phyloP scores from a whole-genome alignment of 768 basidiomycete species.

The Tricholoma matsutake region DNA sequence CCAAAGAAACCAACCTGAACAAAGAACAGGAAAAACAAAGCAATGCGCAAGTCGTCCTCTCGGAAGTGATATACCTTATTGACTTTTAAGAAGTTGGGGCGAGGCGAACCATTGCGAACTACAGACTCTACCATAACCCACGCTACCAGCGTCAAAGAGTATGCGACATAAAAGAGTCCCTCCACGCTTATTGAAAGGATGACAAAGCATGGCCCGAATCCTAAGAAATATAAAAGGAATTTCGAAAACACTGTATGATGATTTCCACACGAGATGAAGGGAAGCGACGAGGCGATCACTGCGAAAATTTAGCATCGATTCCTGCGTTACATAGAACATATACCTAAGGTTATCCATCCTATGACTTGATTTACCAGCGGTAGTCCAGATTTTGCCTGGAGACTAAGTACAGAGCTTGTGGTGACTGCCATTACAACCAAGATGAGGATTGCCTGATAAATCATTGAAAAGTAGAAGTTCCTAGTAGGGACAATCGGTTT shows the following conservation, averaged over 20 bases:
- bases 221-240: slow-evolving; percentile 61
- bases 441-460: slow-evolving; percentile 43
- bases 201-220: slow-evolving; percentile 73
- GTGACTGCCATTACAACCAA: slow-evolving; percentile 50
- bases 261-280: slow-evolving; percentile 39
- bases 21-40: slow-evolving; percentile 81
- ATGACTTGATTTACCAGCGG: slow-evolving; percentile 54
- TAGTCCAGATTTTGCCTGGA: slow-evolving; percentile 66
- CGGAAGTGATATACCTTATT: slow-evolving; percentile 41
- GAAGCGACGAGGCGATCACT: slow-evolving; percentile 51
- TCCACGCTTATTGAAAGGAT: slow-evolving; percentile 82
- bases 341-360: slow-evolving; percentile 69
- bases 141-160: slow-evolving; percentile 53
- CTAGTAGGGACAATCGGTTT: background rate
- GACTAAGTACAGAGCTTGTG: slow-evolving; percentile 49
- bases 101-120: slow-evolving; percentile 12
- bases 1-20: slow-evolving; percentile 87
- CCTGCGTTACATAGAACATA: background rate
- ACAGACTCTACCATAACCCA: slow-evolving; percentile 68
- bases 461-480: background rate
- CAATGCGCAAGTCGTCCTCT: slow-evolving; percentile 66
- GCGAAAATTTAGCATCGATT: slow-evolving; percentile 1
- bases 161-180: slow-evolving; percentile 75
- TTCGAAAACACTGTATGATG: slow-evolving; percentile 44
- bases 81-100: slow-evolving; percentile 7